These are phyloP conservation scores for Candida odintsovae DNA, from an alignment of 805 yeast genomes.

Conservation along the genomic window DNA sequence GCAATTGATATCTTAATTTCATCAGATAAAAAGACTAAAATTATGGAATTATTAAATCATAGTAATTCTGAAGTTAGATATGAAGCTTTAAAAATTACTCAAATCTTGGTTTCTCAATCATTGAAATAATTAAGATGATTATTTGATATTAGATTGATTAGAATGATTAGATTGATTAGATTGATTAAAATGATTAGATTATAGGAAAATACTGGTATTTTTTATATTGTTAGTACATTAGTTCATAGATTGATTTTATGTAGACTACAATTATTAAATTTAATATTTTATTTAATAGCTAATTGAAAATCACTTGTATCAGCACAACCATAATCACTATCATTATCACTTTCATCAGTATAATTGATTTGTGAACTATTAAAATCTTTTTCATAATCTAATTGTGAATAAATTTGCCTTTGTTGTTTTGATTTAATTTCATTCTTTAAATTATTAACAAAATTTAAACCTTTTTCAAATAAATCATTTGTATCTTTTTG, in stretches of 20 bases:
- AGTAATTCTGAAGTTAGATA: constrained; percentile 84
- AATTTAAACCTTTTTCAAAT: constrained; percentile 16
- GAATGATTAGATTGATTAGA: too few species aligned
- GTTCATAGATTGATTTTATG: background rate
- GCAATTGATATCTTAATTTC: constrained; percentile 47
- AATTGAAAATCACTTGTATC: constrained; percentile 22
- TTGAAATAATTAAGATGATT: constrained; percentile 38
- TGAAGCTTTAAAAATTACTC: constrained; percentile 95
- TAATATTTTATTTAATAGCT: constrained; percentile 18
- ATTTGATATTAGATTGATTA: too few species aligned
- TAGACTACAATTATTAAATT: background rate
- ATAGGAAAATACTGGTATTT: constrained; percentile 3
- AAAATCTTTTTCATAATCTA: constrained; percentile 6
- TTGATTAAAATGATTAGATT: too few species aligned
- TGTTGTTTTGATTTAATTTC: constrained; percentile 27
- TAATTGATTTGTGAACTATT: constrained; percentile 5
- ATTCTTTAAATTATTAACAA: constrained; percentile 22
- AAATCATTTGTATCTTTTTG: constrained; percentile 21
- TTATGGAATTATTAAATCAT: constrained; percentile 79
- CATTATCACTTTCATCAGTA: constrained; percentile 18
- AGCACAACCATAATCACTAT: constrained; percentile 22
- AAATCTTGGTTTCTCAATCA: constrained; percentile 82
- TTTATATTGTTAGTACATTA: constrained; percentile 1
- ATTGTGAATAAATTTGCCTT: constrained; percentile 16
- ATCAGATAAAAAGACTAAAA: constrained; percentile 62